phyloP scores from a whole-genome alignment of 495 filamentous ascomycete species.

The Coniosporium apollinis region DNA sequence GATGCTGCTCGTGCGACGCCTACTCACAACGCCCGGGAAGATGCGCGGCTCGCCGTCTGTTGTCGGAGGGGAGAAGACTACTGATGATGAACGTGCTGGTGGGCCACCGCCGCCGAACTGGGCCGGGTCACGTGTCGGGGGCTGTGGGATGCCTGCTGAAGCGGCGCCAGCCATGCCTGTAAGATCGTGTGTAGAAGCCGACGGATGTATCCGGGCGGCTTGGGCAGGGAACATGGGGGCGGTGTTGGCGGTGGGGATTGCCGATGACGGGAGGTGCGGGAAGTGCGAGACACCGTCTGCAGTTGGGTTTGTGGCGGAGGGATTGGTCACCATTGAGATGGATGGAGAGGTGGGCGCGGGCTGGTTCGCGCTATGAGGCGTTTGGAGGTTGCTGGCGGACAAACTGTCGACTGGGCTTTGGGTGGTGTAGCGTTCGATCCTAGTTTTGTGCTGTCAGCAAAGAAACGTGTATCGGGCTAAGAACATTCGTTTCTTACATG shows the following conservation, averaged over 20 bases:
- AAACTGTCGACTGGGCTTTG: neutral
- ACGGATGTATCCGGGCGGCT: constrained; percentile 2
- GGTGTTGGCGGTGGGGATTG: neutral
- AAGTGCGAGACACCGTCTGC: constrained; percentile 7
- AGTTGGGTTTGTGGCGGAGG: constrained; percentile 10
- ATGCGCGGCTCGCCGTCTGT: constrained; percentile 1
- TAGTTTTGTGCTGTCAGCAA: neutral
- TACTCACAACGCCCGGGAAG: constrained; percentile 2
- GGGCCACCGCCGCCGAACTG: neutral
- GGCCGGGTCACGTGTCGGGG: neutral
- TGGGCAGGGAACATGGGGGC: constrained; percentile 8
- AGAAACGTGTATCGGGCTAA: neutral
- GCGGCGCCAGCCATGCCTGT: neutral
- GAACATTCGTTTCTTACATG: constrained; percentile 37
- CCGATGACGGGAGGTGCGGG: constrained; percentile 6
- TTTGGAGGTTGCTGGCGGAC: constrained; percentile 6
- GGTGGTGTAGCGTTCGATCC: constrained; percentile 19
- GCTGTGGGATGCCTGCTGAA: neutral
- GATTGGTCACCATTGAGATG: constrained; percentile 14
- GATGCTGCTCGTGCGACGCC: neutral
- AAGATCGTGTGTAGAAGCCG: too few relatives aligned
- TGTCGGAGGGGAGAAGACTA: neutral
- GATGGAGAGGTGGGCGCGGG: constrained; percentile 14
- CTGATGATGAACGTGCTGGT: neutral
- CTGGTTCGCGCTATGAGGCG: constrained; percentile 1